Conservation (phyloP, 306 rosid species). For the Pyrus pyrifolia region DNA sequence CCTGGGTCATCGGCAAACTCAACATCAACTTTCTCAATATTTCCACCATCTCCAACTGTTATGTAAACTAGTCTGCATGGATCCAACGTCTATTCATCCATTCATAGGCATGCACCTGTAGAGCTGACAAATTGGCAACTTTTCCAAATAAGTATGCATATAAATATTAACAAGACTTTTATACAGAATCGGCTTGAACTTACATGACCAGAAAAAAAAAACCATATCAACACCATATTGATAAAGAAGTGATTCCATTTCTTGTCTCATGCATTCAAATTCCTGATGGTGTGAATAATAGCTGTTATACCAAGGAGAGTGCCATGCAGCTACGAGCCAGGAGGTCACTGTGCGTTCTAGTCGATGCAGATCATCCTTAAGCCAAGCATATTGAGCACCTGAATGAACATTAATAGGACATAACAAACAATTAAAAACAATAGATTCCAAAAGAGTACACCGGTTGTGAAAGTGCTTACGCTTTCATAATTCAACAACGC, state of each 20-base stretch:
- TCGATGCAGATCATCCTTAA: conserved; percentile 44
- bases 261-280: conserved; percentile 91
- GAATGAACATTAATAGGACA: conserved; percentile 14
- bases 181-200: conserved; percentile 29
- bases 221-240: conserved; percentile 60
- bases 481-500: background rate
- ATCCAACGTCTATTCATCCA: conserved; percentile 77
- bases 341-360: conserved; percentile 64
- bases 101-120: conserved; percentile 92
- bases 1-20: conserved; percentile 75
- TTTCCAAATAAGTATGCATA: background rate
- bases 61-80: conserved; percentile 77
- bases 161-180: background rate
- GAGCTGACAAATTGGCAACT: conserved; percentile 2
- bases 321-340: conserved; percentile 84
- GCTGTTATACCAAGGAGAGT: conserved; percentile 89
- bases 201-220: conserved; percentile 69
- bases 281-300: conserved; percentile 90
- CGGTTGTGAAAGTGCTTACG: background rate
- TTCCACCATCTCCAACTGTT: conserved; percentile 93
- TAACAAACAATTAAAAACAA: background rate
- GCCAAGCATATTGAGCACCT: conserved; percentile 90
- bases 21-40: conserved; percentile 80
- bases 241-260: conserved; percentile 83
- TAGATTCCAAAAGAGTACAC: background rate